phyloP scores from a whole-genome alignment of 192 early-diverging fungal genomes.

The Coemansia sp. region DNA sequence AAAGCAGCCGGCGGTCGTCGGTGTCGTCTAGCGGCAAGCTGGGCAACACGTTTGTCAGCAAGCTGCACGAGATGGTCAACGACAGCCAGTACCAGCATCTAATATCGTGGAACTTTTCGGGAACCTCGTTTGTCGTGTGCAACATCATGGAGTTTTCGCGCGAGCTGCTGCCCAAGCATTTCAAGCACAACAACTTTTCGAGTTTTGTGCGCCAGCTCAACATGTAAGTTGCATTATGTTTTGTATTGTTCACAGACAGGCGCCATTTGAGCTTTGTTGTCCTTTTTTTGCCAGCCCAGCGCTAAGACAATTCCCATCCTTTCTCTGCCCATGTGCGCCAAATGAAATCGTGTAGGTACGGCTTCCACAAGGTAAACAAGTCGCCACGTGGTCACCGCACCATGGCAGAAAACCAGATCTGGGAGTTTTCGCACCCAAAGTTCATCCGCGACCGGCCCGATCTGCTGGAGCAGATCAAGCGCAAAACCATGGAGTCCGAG shows the following conservation, averaged over 20 bases:
- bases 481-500: slow-evolving; percentile 88
- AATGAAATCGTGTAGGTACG: slow-evolving; percentile 49
- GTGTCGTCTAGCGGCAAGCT: slow-evolving; percentile 49
- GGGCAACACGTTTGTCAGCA: slow-evolving; percentile 64
- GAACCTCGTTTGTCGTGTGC: slow-evolving; percentile 87
- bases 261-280: too few species aligned
- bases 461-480: slow-evolving; percentile 86
- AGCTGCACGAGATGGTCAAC: slow-evolving; percentile 76
- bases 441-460: slow-evolving; percentile 75
- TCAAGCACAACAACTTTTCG: slow-evolving; percentile 91
- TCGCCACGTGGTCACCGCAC: slow-evolving; percentile 81
- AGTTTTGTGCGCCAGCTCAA: slow-evolving; percentile 88
- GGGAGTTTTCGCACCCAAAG: slow-evolving; percentile 86
- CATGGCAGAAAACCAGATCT: slow-evolving; percentile 86
- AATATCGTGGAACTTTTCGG: slow-evolving; percentile 87
- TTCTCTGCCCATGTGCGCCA: slow-evolving; percentile 1
- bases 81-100: slow-evolving; percentile 84
- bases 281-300: neutral
- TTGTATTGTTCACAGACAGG: neutral
- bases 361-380: slow-evolving; percentile 93
- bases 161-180: slow-evolving; percentile 89
- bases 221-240: slow-evolving; percentile 57
- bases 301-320: neutral
- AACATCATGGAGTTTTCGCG: slow-evolving; percentile 87
- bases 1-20: slow-evolving; percentile 48